These are phyloP conservation scores for Salix arbutifolia DNA, from an alignment of 345 rosid species.

Conservation along the genomic window DNA sequence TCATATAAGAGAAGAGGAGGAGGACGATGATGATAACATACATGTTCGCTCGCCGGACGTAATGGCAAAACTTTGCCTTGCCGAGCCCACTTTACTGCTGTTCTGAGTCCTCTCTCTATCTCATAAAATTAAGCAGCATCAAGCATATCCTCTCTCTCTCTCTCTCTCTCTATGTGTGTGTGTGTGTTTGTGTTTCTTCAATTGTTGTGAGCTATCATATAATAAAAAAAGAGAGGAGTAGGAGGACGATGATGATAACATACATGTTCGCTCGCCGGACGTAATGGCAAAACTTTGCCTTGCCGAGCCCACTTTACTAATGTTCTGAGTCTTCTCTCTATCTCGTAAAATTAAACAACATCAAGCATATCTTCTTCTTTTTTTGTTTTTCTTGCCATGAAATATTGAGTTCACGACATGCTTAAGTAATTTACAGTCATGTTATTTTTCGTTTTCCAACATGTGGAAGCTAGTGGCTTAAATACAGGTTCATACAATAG, in stretches of 20 bases:
- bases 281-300: slow-evolving; percentile 28
- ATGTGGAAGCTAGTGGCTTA: background rate
- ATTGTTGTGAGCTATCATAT: too few relatives aligned
- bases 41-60: slow-evolving; percentile 37
- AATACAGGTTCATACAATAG: too few relatives aligned
- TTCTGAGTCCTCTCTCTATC: too few relatives aligned
- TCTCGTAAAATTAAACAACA: too few relatives aligned
- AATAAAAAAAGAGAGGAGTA: background rate
- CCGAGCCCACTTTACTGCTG: too few relatives aligned
- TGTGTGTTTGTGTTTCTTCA: too few relatives aligned
- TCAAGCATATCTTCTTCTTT: too few relatives aligned
- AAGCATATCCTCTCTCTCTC: too few relatives aligned
- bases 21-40: slow-evolving; percentile 26
- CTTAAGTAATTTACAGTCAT: background rate
- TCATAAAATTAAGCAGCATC: too few relatives aligned
- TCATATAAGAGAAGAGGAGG: background rate
- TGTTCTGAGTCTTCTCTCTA: slow-evolving; percentile 17
- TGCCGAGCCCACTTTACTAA: slow-evolving; percentile 6
- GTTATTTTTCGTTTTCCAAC: background rate
- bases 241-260: slow-evolving; percentile 24
- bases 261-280: slow-evolving; percentile 35
- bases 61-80: slow-evolving; percentile 19
- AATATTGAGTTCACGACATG: too few relatives aligned
- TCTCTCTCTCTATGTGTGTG: fast-evolving
- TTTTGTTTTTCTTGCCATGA: too few relatives aligned